Conservation (phyloP, 495 filamentous ascomycete species). For the Xylaria palmicola region DNA sequence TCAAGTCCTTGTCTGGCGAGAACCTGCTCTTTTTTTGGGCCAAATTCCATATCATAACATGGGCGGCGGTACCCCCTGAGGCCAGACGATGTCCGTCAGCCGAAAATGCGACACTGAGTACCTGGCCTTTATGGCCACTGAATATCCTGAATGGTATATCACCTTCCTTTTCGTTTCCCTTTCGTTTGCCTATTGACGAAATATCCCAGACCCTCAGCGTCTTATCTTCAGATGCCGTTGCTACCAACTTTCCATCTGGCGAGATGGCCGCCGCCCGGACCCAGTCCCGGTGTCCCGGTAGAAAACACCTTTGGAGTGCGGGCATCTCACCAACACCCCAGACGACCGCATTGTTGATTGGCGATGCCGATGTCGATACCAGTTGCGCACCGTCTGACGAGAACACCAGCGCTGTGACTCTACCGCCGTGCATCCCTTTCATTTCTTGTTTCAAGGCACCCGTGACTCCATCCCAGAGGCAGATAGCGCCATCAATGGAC, state of each 20-base stretch:
- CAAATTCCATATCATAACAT: background rate
- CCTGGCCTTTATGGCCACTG: background rate
- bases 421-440: background rate
- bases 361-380: background rate
- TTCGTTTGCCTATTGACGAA: background rate
- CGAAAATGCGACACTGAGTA: background rate
- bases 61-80: background rate
- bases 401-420: background rate
- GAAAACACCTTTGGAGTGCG: no score
- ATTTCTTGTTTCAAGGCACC: background rate
- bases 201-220: background rate
- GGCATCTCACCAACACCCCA: background rate
- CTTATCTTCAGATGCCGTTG: background rate
- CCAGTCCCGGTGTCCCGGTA: background rate
- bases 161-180: background rate
- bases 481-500: background rate
- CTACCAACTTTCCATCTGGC: background rate
- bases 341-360: background rate
- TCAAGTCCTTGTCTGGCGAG: background rate
- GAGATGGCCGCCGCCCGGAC: background rate
- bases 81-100: background rate
- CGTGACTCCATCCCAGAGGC: background rate
- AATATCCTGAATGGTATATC: background rate
- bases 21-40: background rate
- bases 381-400: background rate